Evolutionary conservation across 495 filamentous ascomycete genomes (phyloP).

Genomic region (Astrocystis sublimbata): DNA sequence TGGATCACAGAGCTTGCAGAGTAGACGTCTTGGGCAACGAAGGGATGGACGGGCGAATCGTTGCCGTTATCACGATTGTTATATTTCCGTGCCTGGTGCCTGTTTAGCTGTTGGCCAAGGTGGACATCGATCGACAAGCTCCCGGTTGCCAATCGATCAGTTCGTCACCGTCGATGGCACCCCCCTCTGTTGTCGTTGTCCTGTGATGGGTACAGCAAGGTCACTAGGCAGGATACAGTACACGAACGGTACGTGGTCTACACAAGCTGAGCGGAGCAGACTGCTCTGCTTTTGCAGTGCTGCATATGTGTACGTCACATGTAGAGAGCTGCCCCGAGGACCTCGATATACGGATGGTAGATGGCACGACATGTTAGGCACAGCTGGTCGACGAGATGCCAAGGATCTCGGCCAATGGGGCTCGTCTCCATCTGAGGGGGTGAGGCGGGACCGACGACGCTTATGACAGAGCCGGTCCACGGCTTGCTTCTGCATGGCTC

Average conservation of each 20-base stretch:
- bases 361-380: too few species aligned
- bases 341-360: too few species aligned
- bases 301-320: too few species aligned
- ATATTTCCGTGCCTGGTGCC: neutral
- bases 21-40: neutral
- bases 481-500: too few species aligned
- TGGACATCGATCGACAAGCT: neutral
- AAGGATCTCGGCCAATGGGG: too few species aligned
- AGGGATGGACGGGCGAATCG: neutral
- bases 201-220: neutral
- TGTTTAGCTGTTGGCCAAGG: neutral
- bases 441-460: neutral
- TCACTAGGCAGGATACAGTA: too few species aligned
- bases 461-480: neutral
- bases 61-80: neutral
- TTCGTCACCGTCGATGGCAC: constrained; percentile 5
- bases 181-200: neutral
- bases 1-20: neutral
- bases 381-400: neutral
- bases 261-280: too few species aligned
- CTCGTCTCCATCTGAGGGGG: neutral
- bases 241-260: too few species aligned
- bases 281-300: too few species aligned
- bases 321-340: too few species aligned
- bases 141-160: neutral